phyloP scores from a whole-genome alignment of 768 basidiomycete species.

The Amanita rubescens region DNA sequence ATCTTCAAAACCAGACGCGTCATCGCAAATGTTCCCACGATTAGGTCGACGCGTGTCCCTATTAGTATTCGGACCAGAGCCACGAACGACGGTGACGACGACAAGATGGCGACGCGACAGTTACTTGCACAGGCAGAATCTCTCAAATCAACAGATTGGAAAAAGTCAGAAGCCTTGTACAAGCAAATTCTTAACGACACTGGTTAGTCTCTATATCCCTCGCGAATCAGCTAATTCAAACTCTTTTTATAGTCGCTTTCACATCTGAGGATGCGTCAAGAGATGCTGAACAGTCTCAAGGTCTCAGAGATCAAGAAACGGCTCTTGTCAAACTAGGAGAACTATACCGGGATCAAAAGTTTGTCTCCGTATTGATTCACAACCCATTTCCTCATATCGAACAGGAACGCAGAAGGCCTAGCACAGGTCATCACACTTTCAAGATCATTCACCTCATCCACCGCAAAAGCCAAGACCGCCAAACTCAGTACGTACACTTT shows the following conservation, averaged over 20 bases:
- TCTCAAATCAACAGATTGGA: conserved; percentile 37
- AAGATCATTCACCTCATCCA: conserved; percentile 83
- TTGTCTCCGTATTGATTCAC: conserved; percentile 17
- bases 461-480: conserved; percentile 95
- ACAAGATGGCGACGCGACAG: conserved; percentile 28
- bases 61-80: conserved; percentile 11
- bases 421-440: conserved; percentile 83
- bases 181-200: conserved; percentile 52
- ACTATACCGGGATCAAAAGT: conserved; percentile 84
- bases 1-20: conserved; percentile 24
- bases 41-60: conserved; percentile 23
- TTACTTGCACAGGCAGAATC: conserved; percentile 53
- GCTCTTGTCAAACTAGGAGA: conserved; percentile 83
- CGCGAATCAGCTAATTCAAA: too few species aligned
- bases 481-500: conserved; percentile 66
- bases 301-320: conserved; percentile 72
- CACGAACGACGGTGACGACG: conserved; percentile 3
- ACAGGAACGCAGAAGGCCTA: conserved; percentile 76
- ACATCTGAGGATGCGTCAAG: conserved; percentile 17
- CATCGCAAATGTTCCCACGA: conserved; percentile 23
- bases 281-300: conserved; percentile 43
- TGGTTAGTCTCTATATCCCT: conserved; percentile 19
- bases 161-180: conserved; percentile 68
- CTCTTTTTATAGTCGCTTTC: not conserved
- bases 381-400: not conserved